Base-by-base conservation (phyloP, 2,329 filamentous ascomycete genomes). In the Shiraia sp. region DNA sequence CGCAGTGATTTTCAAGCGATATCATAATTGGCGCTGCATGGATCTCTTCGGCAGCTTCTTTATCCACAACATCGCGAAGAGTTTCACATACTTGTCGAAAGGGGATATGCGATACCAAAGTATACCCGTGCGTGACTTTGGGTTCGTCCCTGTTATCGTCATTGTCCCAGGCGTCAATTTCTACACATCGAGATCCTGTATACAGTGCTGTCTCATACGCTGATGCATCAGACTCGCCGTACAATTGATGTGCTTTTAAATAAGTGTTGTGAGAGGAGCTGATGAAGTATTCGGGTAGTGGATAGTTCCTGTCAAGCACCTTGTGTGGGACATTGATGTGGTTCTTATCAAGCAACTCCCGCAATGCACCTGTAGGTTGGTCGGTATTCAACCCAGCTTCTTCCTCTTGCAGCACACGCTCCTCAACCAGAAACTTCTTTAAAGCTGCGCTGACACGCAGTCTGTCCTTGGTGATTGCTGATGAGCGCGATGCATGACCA, bases 181-280 rank as follows among this genome's bases (percentile, higher is more conserved):
- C 85, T 26, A 88, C 83, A 54, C 85, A 88, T 6, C 85, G 75
- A 2, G 83, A 82, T 1, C 85, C 85, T 0, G 82, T 79, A 22
- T 69, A 72, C 12, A 88, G 70, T 0, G 82, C 81, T 5, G 75
- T 80, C 55, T 83, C 76, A 58, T 88, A 88, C 0, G 82, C 84
- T 3, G 75, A 71, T 6, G 82, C 81, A 2, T 79, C 80, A 2
- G 82, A 85, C 15, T 72, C 72, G 4, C 85, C 85, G 53, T 76
- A 85, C 2, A 88, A 78, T 68, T 88, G 85, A 62, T 88, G 82
- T 0, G 83, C 85, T 55, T 83, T 73, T 17, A 88, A 72, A 55
- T 88, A 88, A 0, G 85, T 88, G 66, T 88, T 88, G 70, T 88
- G 85, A 50, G 81, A 86, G 3, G 83, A 86, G 66, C 81, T 86